A percentile compares a stretch with the other conserved stretches of the same genome.
Evolutionary conservation across 1,139 yeast species (phyloP).

Genomic region (Geotrichum reessii): DNA sequence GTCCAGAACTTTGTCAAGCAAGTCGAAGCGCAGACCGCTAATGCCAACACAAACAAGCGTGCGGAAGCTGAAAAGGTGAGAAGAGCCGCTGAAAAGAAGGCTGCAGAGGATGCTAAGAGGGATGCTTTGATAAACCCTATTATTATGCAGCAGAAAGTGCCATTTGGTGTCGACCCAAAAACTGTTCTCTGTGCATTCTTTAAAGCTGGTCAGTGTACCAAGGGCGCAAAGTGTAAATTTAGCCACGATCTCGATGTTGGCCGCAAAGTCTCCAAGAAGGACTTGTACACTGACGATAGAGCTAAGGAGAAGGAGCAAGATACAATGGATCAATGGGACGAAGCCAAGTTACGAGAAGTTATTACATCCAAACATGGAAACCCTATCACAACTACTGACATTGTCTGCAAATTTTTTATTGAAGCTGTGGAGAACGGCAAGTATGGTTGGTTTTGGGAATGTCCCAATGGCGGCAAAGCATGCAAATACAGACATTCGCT

Average conservation of each 20-base stretch:
- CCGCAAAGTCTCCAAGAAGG: conserved; percentile 84
- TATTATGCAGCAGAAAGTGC: conserved; percentile 75
- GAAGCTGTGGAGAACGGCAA: conserved; percentile 97
- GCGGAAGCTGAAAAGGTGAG: conserved; percentile 73
- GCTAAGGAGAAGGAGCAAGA: conserved; percentile 71
- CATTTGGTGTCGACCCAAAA: conserved; percentile 97
- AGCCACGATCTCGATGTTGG: conserved; percentile 85
- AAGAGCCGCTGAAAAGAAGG: conserved; percentile 80
- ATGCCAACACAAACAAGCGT: conserved; percentile 47
- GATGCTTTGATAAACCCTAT: conserved; percentile 73
- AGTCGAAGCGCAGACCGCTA: conserved; percentile 63
- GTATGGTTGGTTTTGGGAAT: conserved; percentile 98
- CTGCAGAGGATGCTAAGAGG: conserved; percentile 80
- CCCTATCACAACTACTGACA: conserved; percentile 90
- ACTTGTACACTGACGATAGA: conserved; percentile 87
- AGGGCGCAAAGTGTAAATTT: conserved; percentile 89
- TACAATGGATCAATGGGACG: conserved; percentile 97
- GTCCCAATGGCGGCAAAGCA: conserved; percentile 89
- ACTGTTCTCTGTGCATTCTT: conserved; percentile 85
- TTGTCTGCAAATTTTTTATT: conserved; percentile 86
- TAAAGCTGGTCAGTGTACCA: conserved; percentile 83
- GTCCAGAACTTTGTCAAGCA: conserved; percentile 84
- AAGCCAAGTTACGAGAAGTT: conserved; percentile 83
- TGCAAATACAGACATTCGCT: conserved; percentile 96
- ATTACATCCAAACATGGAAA: conserved; percentile 91